Conservation (phyloP, 1,284 basidiomycete species). For the Ceratobasidium sp. region DNA sequence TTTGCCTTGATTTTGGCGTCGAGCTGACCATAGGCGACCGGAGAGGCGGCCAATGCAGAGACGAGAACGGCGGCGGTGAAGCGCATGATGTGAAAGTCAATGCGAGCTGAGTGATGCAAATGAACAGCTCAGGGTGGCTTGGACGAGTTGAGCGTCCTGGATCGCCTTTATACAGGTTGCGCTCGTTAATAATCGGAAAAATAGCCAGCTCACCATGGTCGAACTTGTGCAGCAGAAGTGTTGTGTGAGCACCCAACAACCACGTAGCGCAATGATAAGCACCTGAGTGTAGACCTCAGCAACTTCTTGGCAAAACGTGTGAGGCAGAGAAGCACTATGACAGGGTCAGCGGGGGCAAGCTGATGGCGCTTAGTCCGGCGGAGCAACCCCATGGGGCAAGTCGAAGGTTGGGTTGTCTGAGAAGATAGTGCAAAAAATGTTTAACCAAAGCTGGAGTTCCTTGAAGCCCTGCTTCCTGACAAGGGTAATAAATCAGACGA, state of each 20-base stretch:
- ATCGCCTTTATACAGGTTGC: constrained; percentile 3
- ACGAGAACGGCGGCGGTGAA: constrained; percentile 5
- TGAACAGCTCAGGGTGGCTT: constrained; percentile 3
- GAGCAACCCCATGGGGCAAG: constrained; percentile 4
- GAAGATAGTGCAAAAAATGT: not conserved
- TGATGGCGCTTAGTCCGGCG: not conserved
- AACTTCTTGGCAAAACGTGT: not conserved
- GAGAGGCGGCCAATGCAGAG: constrained; percentile 11
- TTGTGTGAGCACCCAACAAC: not conserved
- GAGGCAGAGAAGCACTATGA: not conserved
- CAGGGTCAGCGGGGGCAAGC: not conserved
- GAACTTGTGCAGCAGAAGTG: not conserved
- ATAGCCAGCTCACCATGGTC: constrained; percentile 12
- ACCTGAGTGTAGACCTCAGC: not conserved
- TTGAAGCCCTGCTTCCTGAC: not conserved
- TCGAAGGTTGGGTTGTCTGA: not conserved
- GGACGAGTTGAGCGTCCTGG: not conserved
- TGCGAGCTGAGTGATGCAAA: not conserved
- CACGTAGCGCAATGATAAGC: too few species aligned
- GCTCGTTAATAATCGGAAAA: not conserved
- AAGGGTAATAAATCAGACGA: constrained; percentile 8
- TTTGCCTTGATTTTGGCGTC: constrained; percentile 41
- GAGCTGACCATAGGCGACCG: constrained; percentile 21
- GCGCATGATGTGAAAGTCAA: constrained; percentile 2
- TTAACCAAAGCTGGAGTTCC: not conserved